Base-by-base conservation (phyloP, 139 green algal genomes). In the Ulvella scutata region DNA sequence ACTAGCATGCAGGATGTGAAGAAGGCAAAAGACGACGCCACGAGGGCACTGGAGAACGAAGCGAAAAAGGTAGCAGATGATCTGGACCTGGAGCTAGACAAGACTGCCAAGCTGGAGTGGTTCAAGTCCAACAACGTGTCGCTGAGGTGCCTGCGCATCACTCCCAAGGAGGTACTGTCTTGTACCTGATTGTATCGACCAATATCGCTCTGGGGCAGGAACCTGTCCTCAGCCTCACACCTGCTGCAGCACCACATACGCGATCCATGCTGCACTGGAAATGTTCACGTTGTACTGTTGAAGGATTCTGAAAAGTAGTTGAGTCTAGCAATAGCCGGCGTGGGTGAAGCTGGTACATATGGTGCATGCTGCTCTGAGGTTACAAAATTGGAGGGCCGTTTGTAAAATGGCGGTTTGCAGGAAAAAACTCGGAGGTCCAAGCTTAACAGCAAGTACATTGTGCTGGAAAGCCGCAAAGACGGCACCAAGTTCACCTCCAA, bases 401-500 rank as follows among this genome's bases (percentile, higher is more conserved):
- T n/a, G n/a, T n/a, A n/a, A n/a, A n/a, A n/a, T n/a, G n/a, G n/a
- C n/a, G n/a, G n/a, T n/a, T n/a, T n/a, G n/a, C n/a, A n/a, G n/a
- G 92, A 98, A 83, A 90, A 89, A 75, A 80, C 75, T 13, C 88
- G 97, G 36, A 83, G 93, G 2, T 82, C 79, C 43, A 91, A 95
- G 84, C 84, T 98, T 72, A 44, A 87, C 73, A 72, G 74, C 7
- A 82, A 80, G 85, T 98, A 96, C 87, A 78, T 81, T 9, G 83
- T 86, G 61, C 79, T 97, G 26, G 90, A 96, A 80, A 92, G 88
- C 21, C 84, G 88, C 74, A 98, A 98, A 85, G 94, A 98, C 78
- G 94, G 94, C 51, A 88, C 88, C 44, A 97, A 97, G 85, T 99
- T 99, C 89, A 95, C 90, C 28, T 96, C 81, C 83, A 76, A 80